phyloP scores from a whole-genome alignment of 2,329 filamentous ascomycete species.

The Pseudocercospora eumusae region DNA sequence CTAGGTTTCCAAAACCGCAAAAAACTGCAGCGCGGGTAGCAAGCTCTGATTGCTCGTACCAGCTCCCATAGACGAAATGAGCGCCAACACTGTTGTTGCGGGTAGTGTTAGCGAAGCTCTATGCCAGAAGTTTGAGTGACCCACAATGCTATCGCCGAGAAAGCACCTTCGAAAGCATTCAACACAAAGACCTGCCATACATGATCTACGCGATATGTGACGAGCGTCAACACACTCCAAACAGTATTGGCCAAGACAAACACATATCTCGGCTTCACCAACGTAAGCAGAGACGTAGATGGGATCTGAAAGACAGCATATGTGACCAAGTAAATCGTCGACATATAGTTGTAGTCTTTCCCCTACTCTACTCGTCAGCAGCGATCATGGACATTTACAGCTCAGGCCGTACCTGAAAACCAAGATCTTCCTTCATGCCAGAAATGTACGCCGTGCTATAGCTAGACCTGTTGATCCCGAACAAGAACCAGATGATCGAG shows the following conservation, averaged over 20 bases:
- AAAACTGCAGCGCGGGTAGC: conserved; percentile 47
- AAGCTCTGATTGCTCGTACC: conserved; percentile 50
- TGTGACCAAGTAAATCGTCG: conserved; percentile 39
- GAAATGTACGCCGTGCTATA: conserved; percentile 55
- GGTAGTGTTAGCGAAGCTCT: neutral
- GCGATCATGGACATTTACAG: conserved; percentile 8
- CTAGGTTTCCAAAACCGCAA: conserved; percentile 48
- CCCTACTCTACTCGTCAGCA: conserved; percentile 9
- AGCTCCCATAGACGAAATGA: conserved; percentile 50
- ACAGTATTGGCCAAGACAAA: conserved; percentile 48
- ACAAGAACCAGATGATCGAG: conserved; percentile 52
- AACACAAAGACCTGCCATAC: conserved; percentile 50
- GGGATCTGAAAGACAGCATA: conserved; percentile 52
- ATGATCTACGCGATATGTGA: conserved; percentile 47
- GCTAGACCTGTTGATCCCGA: conserved; percentile 49
- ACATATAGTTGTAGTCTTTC: conserved; percentile 29
- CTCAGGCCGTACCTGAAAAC: conserved; percentile 41
- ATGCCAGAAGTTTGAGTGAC: neutral
- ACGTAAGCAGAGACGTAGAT: conserved; percentile 45
- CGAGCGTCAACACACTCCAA: conserved; percentile 49
- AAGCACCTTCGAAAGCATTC: conserved; percentile 50
- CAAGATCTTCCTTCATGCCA: conserved; percentile 56
- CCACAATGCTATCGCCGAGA: conserved; percentile 47
- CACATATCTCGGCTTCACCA: conserved; percentile 46
- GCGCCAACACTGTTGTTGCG: conserved; percentile 39